A percentile compares a stretch with the other conserved stretches of the same genome.
Evolutionary conservation across 2,329 filamentous ascomycete species (phyloP).

Genomic region (Penicillium sp.): DNA sequence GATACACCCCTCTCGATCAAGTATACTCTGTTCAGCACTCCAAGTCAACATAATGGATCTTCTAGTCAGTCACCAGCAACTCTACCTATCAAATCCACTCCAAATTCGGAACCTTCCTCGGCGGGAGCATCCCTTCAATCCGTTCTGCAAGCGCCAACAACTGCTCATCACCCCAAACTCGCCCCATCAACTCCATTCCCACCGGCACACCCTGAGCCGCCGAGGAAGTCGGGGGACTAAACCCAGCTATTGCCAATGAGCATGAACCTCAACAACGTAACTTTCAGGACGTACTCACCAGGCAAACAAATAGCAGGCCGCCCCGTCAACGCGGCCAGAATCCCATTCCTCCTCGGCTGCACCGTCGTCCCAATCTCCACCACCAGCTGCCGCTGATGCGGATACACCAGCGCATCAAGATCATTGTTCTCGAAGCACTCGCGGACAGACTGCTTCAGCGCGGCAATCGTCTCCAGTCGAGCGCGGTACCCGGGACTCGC

Average conservation of each 20-base stretch:
- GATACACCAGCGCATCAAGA: conserved; percentile 64
- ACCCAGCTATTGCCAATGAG: conserved; percentile 38
- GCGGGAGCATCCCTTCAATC: conserved; percentile 51
- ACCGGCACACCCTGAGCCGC: conserved; percentile 63
- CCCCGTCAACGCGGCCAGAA: conserved; percentile 57
- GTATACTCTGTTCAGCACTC: no score
- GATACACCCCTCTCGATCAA: no score
- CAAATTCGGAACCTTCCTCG: conserved; percentile 48
- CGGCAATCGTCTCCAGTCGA: conserved; percentile 53
- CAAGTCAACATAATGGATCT: background rate
- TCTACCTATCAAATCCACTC: background rate
- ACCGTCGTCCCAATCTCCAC: conserved; percentile 59
- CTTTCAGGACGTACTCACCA: conserved; percentile 23
- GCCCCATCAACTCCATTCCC: conserved; percentile 65
- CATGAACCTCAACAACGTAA: background rate
- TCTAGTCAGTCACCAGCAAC: background rate
- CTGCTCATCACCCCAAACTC: conserved; percentile 57
- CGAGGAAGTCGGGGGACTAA: conserved; percentile 51
- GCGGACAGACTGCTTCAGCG: conserved; percentile 56
- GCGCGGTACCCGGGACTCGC: conserved; percentile 52
- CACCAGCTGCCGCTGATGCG: conserved; percentile 65
- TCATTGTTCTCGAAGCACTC: conserved; percentile 52
- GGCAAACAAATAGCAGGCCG: conserved; percentile 53
- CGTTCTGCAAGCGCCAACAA: conserved; percentile 57
- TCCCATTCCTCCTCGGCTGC: conserved; percentile 63